phyloP scores from a whole-genome alignment of 2,329 filamentous ascomycete genomes.

The Lachnellula willkommii region DNA sequence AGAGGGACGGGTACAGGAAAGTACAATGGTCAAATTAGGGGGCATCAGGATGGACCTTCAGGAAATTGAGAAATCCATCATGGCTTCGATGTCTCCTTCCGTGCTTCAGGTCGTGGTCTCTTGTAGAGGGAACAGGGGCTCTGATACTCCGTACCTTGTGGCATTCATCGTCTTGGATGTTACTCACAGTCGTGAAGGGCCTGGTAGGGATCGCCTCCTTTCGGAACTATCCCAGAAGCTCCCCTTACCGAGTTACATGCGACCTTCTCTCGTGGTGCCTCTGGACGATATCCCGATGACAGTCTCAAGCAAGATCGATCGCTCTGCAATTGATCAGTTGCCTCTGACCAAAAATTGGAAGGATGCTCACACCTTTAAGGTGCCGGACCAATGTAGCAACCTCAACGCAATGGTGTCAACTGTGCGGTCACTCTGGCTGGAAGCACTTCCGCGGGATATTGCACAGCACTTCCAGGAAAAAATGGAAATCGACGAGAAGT shows the following conservation, averaged over 20 bases:
- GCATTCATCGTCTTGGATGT: constrained; percentile 31
- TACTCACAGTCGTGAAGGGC: not conserved
- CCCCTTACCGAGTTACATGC: constrained; percentile 11
- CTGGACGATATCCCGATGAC: not conserved
- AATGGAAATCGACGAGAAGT: not conserved
- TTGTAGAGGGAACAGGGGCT: constrained; percentile 14
- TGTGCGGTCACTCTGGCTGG: constrained; percentile 3
- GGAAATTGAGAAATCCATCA: constrained; percentile 35
- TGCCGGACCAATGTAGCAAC: not conserved
- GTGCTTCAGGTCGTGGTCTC: constrained; percentile 27
- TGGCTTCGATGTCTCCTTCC: constrained; percentile 15
- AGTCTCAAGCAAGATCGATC: not conserved
- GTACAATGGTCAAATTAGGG: constrained; percentile 34
- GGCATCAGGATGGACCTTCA: constrained; percentile 38
- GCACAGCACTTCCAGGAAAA: not conserved
- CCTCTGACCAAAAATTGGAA: not conserved
- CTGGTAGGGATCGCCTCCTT: constrained; percentile 7
- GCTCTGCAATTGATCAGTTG: not conserved
- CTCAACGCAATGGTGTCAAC: not conserved
- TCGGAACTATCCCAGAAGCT: constrained; percentile 16
- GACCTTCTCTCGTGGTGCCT: not conserved
- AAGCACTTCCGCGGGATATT: constrained; percentile 2
- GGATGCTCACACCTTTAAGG: not conserved
- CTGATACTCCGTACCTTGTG: constrained; percentile 25
- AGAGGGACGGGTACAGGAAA: constrained; percentile 30